phyloP scores from a whole-genome alignment of 306 rosid species.

The Glycine soja region DNA sequence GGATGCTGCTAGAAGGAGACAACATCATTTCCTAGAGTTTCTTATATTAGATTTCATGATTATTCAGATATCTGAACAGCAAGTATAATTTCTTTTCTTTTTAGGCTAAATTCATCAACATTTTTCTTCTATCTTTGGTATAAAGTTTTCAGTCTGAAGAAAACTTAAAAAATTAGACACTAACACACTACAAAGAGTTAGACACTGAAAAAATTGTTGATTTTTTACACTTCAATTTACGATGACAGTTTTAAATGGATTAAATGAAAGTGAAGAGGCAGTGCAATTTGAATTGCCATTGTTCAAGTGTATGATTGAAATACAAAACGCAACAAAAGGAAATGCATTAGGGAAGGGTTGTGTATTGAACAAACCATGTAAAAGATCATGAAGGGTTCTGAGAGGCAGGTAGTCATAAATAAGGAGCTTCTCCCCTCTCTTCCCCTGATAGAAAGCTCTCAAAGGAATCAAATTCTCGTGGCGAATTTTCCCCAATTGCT shows the following conservation, averaged over 20 bases:
- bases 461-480: slow-evolving; percentile 95
- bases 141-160: background rate
- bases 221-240: background rate
- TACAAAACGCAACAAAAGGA: background rate
- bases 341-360: background rate
- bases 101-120: slow-evolving; percentile 8
- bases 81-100: slow-evolving; percentile 28
- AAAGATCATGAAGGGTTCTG: slow-evolving; percentile 77
- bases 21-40: background rate
- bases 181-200: background rate
- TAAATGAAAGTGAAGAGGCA: slow-evolving; percentile 18
- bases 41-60: slow-evolving; percentile 14
- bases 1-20: background rate
- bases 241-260: background rate
- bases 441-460: slow-evolving; percentile 97
- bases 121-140: background rate
- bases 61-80: background rate
- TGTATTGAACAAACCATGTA: slow-evolving; percentile 72
- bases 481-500: slow-evolving; percentile 85
- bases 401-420: slow-evolving; percentile 84
- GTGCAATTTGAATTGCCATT: slow-evolving; percentile 29
- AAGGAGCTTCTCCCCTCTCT: slow-evolving; percentile 97
- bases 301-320: slow-evolving; percentile 12
- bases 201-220: background rate
- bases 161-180: slow-evolving; percentile 21